Conservation (phyloP, 257 asterid genomes). For the Catharanthus roseus region DNA sequence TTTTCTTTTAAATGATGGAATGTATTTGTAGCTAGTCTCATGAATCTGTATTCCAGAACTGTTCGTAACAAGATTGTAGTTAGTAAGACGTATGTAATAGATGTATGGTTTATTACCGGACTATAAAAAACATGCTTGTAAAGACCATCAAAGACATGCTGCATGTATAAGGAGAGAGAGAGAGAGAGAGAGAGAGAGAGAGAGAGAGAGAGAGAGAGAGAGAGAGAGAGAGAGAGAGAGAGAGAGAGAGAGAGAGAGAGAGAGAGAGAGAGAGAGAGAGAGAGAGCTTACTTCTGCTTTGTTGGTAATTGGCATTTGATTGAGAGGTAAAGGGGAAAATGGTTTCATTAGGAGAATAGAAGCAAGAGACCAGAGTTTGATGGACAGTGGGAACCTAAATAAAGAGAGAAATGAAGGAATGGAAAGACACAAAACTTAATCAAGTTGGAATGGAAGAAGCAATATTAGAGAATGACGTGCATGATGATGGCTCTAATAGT, state of each 20-base stretch:
- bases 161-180: no score
- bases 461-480: conserved; percentile 11
- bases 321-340: not conserved
- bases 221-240: no score
- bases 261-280: not conserved
- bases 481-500: conserved; percentile 19
- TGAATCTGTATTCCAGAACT: no score
- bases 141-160: no score
- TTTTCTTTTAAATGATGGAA: not conserved
- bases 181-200: no score
- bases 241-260: no score
- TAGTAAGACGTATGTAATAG: no score
- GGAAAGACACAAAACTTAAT: not conserved
- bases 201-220: no score
- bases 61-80: no score
- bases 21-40: no score
- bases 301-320: conserved; percentile 28
- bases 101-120: no score
- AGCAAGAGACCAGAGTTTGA: not conserved
- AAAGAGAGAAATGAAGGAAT: not conserved
- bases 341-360: not conserved
- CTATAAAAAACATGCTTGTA: no score
- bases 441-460: conserved; percentile 14
- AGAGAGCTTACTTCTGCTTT: conserved; percentile 38
- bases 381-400: not conserved